Base-by-base conservation (phyloP, 176 grass and related monocot genomes). In the Triticum turgidum region DNA sequence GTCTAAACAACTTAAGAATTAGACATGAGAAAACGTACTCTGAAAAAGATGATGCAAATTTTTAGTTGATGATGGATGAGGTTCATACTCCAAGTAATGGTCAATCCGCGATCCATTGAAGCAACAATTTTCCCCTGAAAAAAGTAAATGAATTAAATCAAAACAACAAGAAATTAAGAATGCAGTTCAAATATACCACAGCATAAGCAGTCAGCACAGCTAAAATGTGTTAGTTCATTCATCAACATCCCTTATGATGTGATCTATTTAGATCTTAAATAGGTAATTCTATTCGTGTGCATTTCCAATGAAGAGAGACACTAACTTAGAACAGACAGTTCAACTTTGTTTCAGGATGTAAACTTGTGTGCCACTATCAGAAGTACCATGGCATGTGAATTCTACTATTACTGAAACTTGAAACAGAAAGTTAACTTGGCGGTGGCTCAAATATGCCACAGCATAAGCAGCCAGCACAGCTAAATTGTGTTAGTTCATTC, bases 31-130 rank as follows among this genome's bases (percentile, higher is more conserved):
- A 88, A 84, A 86, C 91, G 67, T 95, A 98, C 96, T 98, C 88
- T 98, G 93, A 73, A 98, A 98, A 88, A 98, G 96, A 98, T 98
- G 96, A 42, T 61, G 90, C 37, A 98, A 63, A 75, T 98, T 98
- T 84, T 98, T 98, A 32, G 91, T 94, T 73, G 96, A 98, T 82
- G 96, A 95, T 79, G 96, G 96, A 88, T 98, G 96, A 87, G 96
- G 96, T 88, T 98, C 93, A 62, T 94, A 98, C 81, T 98, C 82
- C 84, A 98, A 87, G 69, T 95, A 98, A 88, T 94, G 92, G 63
- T 94, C 93, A 86, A 95, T 84, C 74, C 91, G 64, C 69, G 93
- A 94, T 75, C 84, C 65, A 87, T 98, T 98, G 86, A 98, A 94
- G 86, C 96, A 98, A 94, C 96, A 98, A 77, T 98, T 98, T 73